These are phyloP conservation scores for Aspergillus sergii DNA, from an alignment of 2,329 filamentous ascomycete species.

Conservation along the genomic window DNA sequence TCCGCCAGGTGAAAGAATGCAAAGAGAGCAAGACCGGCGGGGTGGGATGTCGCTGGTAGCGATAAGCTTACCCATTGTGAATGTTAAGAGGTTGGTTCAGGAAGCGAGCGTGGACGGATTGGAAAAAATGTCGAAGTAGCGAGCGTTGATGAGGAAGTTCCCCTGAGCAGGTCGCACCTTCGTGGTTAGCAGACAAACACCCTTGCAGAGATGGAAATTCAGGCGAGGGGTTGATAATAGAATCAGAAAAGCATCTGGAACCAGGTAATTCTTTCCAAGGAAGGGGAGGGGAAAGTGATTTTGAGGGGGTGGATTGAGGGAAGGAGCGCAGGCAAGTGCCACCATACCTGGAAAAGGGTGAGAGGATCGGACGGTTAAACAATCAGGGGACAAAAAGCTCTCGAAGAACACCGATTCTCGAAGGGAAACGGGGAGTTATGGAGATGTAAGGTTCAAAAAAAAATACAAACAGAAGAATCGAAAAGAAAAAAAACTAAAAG, in stretches of 20 bases:
- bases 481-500: slow-evolving; percentile 21
- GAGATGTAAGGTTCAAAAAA: slow-evolving; percentile 18
- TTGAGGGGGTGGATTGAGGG: neutral
- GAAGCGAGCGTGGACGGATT: slow-evolving; percentile 27
- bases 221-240: slow-evolving; percentile 14
- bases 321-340: slow-evolving; percentile 8
- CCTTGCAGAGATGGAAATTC: slow-evolving; percentile 20
- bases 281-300: slow-evolving; percentile 10
- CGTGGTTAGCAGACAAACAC: slow-evolving; percentile 25
- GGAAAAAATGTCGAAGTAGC: slow-evolving; percentile 18
- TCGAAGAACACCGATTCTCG: slow-evolving; percentile 14
- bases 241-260: slow-evolving; percentile 5
- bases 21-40: slow-evolving; percentile 12
- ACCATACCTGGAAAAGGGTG: slow-evolving; percentile 21
- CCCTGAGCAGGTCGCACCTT: slow-evolving; percentile 28
- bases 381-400: slow-evolving; percentile 7
- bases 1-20: slow-evolving; percentile 8
- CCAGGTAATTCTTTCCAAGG: slow-evolving; percentile 13
- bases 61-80: slow-evolving; percentile 44
- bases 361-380: slow-evolving; percentile 13
- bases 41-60: slow-evolving; percentile 13
- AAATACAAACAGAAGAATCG: slow-evolving; percentile 10
- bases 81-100: slow-evolving; percentile 22
- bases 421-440: slow-evolving; percentile 2
- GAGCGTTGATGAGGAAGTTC: slow-evolving; percentile 30